A percentile compares a stretch with the other conserved stretches of the same genome.
Conservation (phyloP, 306 rosid genomes). For the Gleditsia sinensis region DNA sequence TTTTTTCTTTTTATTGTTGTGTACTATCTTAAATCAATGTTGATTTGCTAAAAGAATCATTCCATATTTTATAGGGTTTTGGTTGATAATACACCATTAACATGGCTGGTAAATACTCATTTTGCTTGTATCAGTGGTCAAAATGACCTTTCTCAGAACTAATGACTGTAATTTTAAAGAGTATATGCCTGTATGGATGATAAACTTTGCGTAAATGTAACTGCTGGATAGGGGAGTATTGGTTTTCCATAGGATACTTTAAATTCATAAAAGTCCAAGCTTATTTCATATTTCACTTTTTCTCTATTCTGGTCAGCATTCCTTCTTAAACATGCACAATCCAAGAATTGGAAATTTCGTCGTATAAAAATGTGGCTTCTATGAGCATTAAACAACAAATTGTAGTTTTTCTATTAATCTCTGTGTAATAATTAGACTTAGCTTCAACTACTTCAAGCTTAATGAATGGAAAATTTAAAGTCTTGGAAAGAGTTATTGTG, state of each 20-base stretch:
- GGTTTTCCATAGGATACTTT: not conserved
- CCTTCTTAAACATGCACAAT: conserved; percentile 20
- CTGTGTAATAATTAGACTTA: not conserved
- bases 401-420: conserved; percentile 12
- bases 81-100: no score
- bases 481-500: conserved; percentile 3
- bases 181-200: not conserved
- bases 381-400: conserved; percentile 23
- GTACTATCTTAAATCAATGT: no score
- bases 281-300: conserved; percentile 22
- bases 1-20: no score
- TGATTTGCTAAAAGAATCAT: no score
- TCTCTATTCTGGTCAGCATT: conserved; percentile 19
- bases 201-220: conserved; percentile 2
- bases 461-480: not conserved
- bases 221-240: not conserved
- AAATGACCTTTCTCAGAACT: not conserved
- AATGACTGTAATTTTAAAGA: not conserved
- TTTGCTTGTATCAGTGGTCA: not conserved
- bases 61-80: no score
- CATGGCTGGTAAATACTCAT: not conserved
- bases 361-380: conserved; percentile 5
- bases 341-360: conserved; percentile 20
- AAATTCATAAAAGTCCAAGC: conserved; percentile 7
- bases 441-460: conserved; percentile 1